Base-by-base conservation (phyloP, 2,329 filamentous ascomycete genomes). In the Hymenoscyphus scutula region DNA sequence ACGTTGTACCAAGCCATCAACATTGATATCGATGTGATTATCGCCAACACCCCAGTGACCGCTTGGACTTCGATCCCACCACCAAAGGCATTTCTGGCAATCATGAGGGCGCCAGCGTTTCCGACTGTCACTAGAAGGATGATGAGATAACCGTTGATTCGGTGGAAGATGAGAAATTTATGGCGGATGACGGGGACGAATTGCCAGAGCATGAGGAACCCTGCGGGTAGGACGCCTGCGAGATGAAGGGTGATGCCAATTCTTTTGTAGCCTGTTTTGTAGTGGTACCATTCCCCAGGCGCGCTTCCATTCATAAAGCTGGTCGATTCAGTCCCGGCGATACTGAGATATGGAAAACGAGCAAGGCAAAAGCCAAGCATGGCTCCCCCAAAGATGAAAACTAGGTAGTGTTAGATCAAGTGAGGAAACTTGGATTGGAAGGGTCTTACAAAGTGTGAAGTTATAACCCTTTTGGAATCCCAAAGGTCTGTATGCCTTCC, bases 401-500 rank as follows among this genome's bases (percentile, higher is more conserved):
- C 58, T 60, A 15, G 58, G 29, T 32, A 5, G 15, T 3, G 41
- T 41, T 41, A 60, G 51, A 41, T 19, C 23, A 55, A 34, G 23
- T 38, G 19, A 27, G 37, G 6, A 11, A 41, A 3, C 6, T 15
- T n/a, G 45, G 27, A 8, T 11, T 15, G 25, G 48, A 5, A n/a
- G 10, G 23, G 19, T 63, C 64, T 60, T 59, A 70, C 68, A 70
- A 77, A 83, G 64, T 80, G 87, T 48, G 85, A 85, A 67, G 75
- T 82, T 32, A 79, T 84, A 65, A 85, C 87, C 60, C 73, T 89
- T 56, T 74, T 81, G 56, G 77, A 83, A 62, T 78, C 84, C n/a
- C 84, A 90, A 64, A 84, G 87, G 8, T 86, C 86, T 71, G 82
- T 90, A 70, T 80, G 89, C 38, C 27, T 62, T 67, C 15, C 51